Base-by-base conservation (phyloP, 2,329 filamentous ascomycete genomes). In the Acrocalymma vagum region DNA sequence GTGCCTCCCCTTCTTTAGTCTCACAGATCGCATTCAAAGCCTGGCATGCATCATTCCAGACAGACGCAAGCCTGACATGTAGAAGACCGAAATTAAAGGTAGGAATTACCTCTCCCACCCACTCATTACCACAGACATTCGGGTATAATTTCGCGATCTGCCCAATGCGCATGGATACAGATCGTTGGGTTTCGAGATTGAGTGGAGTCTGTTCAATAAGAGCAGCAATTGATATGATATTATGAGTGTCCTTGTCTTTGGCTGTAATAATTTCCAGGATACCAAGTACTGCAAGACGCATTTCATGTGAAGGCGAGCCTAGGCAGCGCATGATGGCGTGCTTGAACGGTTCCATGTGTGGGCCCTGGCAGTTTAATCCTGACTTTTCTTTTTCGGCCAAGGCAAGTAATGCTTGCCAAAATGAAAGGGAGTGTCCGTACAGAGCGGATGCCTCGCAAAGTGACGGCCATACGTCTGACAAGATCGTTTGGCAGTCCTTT, bases 61-160 rank as follows among this genome's bases (percentile, higher is more conserved):
- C 77, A 23, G 90, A 90, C 1, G 91, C 82, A 51, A 96, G 78
- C 54, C 87, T 89, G 32, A 95, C 84, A 1, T 92, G 94, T 45
- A 97, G 79, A 70, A 96, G 81, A 32, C 94, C 94, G 57, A 96
- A 96, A 57, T 90, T 85, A 60, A 92, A 97, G 0, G 83, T 79
- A 0, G 92, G 88, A 20, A 97, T 80, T 6, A 90, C 83, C 56
- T 81, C 79, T 43, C 81, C 78, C 51, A 95, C 72, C 82, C 86
- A 88, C 2, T 81, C 81, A 24, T 81, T 77, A 2, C 80, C 72
- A 26, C 76, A 73, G 8, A 86, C 63, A 16, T 80, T 75, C 5
- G 79, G 71, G 63, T 94, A 95, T 14, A 77, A 65, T 11, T 78
- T 72, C 2, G 79, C 86, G 28, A 96, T 78, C 59, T 90, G 91